Evolutionary conservation across 169 alveolate genomes (phyloP).

Genomic region (Cytauxzoon felis): DNA sequence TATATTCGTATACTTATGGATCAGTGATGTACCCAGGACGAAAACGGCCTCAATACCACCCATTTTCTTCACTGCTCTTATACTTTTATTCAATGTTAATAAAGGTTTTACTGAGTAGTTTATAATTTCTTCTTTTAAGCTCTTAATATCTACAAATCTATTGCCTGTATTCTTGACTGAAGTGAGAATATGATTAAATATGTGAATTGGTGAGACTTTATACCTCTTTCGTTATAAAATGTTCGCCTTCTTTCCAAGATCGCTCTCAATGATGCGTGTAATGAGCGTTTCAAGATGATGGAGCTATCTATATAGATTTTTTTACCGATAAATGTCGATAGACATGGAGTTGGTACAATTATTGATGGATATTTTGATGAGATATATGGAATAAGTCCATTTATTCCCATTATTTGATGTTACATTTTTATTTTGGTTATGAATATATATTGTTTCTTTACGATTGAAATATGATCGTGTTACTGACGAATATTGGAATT

Average conservation of each 20-base stretch:
- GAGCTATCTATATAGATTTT: constrained; percentile 47
- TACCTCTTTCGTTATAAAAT: constrained; percentile 5
- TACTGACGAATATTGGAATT: no score
- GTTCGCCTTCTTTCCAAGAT: constrained; percentile 19
- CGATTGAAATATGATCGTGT: no score
- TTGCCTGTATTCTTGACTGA: constrained; percentile 17
- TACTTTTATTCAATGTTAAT: constrained; percentile 11
- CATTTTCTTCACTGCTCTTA: constrained; percentile 14
- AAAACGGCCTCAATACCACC: constrained; percentile 45
- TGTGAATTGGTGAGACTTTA: no score
- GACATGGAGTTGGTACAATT: constrained; percentile 11
- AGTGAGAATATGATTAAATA: background rate
- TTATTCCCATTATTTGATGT: constrained; percentile 36
- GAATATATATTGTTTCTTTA: no score
- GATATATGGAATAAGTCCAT: constrained; percentile 29
- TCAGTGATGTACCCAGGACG: constrained; percentile 48
- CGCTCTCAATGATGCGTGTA: constrained; percentile 46
- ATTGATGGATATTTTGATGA: constrained; percentile 14
- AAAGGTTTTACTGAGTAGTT: constrained; percentile 48
- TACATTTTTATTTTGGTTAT: no score
- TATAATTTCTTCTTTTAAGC: constrained; percentile 21
- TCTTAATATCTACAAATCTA: constrained; percentile 7
- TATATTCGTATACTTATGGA: constrained; percentile 9
- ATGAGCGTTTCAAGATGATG: constrained; percentile 23
- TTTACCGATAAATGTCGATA: constrained; percentile 27